Evolutionary conservation across 768 basidiomycete species (phyloP), one percentile per base, ranked within the genome.

Genomic region (Coprinopsis strossmayeri): DNA sequence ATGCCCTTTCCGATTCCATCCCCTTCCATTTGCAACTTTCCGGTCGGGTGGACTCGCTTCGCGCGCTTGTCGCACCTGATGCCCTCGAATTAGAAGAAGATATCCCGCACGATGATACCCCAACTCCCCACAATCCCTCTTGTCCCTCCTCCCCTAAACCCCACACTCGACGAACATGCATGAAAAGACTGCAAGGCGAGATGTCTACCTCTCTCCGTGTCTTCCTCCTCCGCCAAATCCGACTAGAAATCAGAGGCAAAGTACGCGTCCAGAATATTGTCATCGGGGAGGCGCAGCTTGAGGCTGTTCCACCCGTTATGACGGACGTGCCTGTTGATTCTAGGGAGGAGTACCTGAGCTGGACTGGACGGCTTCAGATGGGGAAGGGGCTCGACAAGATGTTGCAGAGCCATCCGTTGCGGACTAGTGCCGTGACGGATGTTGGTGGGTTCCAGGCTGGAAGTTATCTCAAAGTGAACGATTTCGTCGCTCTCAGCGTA

Each of bases 1-100:
- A 74, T 62, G 73, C 75, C 3, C 34, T 82, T 23, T 57, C 66
- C 10, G 80, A 84, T 51, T 67, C 64, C 17, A 81, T 86, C 9
- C 81, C 82, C 3, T 79, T 85, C 60, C 80, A 84, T 55, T 57
- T 87, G 17, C 84, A 85, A 53, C 65, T 85, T 30, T 69, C 69
- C 26, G 82, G 74, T 9, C 64, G 67, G 15, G 53, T 69, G 1
- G 55, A 64, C 18, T 74, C 79, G 1, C 66, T 84, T 5, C 64
- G 62, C 17, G 70, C 72, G 12, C 71, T 82, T 53, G 57, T 81
- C 49, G 57, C 62, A 45, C 59, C 55, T 24, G 50, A 53, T 58
- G 23, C 46, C 54, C 41, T 57, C 60, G 44, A 59, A 57, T 18
- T 45, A 49, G 27, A 53, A 50, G 48, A 55, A 54, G 26, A 43